A percentile compares a stretch with the other conserved stretches of the same genome.
These are phyloP conservation scores for Amesomyces nigricolor DNA, from an alignment of 2,329 filamentous ascomycete species.

Conservation along the genomic window DNA sequence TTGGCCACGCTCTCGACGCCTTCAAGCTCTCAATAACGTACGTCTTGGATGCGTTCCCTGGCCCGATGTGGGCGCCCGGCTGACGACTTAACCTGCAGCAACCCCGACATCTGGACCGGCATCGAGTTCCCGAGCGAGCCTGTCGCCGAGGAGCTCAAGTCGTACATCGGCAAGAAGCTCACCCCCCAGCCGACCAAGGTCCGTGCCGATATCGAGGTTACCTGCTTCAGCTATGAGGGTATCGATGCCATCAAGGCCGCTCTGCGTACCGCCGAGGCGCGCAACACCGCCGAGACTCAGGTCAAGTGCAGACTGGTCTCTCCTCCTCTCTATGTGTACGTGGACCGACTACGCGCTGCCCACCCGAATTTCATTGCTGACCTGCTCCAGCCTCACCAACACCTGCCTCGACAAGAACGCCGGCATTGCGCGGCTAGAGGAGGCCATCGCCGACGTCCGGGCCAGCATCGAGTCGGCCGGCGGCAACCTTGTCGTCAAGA, in stretches of 20 bases:
- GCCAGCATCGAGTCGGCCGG: constrained; percentile 71
- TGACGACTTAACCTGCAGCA: constrained; percentile 47
- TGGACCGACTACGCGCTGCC: background rate
- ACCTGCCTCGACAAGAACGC: constrained; percentile 89
- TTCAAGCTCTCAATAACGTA: constrained; percentile 99
- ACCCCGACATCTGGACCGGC: constrained; percentile 93
- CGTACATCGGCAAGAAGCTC: constrained; percentile 93
- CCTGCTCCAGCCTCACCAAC: constrained; percentile 58
- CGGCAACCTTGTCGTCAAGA: constrained; percentile 83
- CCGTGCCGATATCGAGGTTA: constrained; percentile 94
- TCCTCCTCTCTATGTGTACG: constrained; percentile 81
- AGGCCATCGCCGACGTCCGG: constrained; percentile 83
- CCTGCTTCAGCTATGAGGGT: constrained; percentile 91
- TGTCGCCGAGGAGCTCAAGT: constrained; percentile 83
- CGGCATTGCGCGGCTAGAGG: constrained; percentile 79
- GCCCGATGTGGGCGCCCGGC: background rate
- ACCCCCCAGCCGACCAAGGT: constrained; percentile 99
- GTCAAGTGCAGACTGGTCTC: constrained; percentile 99
- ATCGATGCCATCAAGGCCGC: constrained; percentile 97
- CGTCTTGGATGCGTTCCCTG: background rate
- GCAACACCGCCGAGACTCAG: constrained; percentile 86
- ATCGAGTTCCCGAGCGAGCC: constrained; percentile 80
- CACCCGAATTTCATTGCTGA: background rate
- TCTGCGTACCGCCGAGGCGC: constrained; percentile 82
- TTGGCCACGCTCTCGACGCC: constrained; percentile 91